These are phyloP conservation scores for Yamadazyma insecticola DNA, from an alignment of 805 yeast species.

Conservation along the genomic window DNA sequence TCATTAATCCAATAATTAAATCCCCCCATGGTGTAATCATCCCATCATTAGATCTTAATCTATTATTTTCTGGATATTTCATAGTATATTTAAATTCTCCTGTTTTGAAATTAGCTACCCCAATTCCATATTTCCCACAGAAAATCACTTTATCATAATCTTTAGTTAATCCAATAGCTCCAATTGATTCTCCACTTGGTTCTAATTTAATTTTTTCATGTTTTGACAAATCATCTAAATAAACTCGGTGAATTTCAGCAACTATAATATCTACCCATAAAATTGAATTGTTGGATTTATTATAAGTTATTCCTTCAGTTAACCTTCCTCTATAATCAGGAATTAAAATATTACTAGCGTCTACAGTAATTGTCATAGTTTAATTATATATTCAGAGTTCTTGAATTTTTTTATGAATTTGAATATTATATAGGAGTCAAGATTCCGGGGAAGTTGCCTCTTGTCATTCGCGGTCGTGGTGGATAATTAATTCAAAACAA, in stretches of 20 bases:
- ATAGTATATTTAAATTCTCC: constrained; percentile 34
- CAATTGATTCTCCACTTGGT: constrained; percentile 44
- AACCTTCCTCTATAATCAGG: constrained; percentile 42
- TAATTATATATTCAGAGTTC: too few relatives aligned
- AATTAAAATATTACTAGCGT: constrained; percentile 15
- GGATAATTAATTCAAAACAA: too few relatives aligned
- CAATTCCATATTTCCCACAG: constrained; percentile 66
- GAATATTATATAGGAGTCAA: too few relatives aligned
- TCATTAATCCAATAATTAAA: constrained; percentile 81
- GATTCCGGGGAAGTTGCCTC: too few relatives aligned
- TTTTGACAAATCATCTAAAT: constrained; percentile 11
- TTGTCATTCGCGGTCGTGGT: too few relatives aligned
- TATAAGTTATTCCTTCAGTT: constrained; percentile 65
- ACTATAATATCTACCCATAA: constrained; percentile 42
- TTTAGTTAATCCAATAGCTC: constrained; percentile 67
- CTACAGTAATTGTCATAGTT: too few relatives aligned
- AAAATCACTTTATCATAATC: constrained; percentile 51
- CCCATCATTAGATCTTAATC: constrained; percentile 71
- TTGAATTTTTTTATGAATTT: too few relatives aligned
- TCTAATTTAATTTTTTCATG: constrained; percentile 38
- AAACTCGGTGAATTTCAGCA: constrained; percentile 35
- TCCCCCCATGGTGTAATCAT: constrained; percentile 71
- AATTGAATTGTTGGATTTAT: constrained; percentile 48
- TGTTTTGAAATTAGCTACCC: constrained; percentile 43
- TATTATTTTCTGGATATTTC: constrained; percentile 26